These are phyloP conservation scores for Aspergillus versicolor DNA, from an alignment of 2,329 filamentous ascomycete species.

Conservation along the genomic window DNA sequence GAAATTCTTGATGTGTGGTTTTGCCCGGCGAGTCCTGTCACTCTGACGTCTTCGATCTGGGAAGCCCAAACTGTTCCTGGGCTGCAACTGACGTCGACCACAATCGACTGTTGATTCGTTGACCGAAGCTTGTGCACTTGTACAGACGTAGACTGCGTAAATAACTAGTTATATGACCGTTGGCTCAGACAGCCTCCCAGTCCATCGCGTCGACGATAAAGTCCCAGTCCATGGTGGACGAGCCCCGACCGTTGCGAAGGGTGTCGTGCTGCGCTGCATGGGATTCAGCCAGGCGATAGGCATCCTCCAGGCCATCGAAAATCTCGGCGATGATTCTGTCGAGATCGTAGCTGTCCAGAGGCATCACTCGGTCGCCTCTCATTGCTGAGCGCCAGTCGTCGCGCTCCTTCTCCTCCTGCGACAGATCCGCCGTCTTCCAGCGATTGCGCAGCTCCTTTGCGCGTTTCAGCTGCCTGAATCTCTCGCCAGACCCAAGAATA, in stretches of 20 bases:
- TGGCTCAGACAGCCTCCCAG: constrained; percentile 47
- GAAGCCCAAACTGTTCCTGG: too few species aligned
- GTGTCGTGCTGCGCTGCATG: constrained; percentile 39
- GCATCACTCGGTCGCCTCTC: constrained; percentile 26
- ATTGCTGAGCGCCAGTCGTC: constrained; percentile 18
- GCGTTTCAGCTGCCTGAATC: constrained; percentile 58
- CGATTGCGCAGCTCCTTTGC: constrained; percentile 71
- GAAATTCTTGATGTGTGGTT: too few species aligned
- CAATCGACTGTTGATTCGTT: too few species aligned
- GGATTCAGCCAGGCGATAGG: constrained; percentile 53
- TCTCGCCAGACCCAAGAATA: constrained; percentile 56
- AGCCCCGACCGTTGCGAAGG: constrained; percentile 4
- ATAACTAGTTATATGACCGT: too few species aligned
- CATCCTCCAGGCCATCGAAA: constrained; percentile 59
- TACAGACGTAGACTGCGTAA: too few species aligned
- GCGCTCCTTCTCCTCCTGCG: constrained; percentile 24
- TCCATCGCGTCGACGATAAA: constrained; percentile 63
- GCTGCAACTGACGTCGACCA: too few species aligned
- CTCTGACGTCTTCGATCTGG: too few species aligned
- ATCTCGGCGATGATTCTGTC: constrained; percentile 59
- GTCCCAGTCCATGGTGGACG: constrained; percentile 56
- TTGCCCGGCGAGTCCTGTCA: too few species aligned
- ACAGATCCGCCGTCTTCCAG: constrained; percentile 67
- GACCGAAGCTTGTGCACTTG: too few species aligned
- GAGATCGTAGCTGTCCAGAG: constrained; percentile 62